Base-by-base conservation (phyloP, 257 asterid genomes). In the Scutellaria barbata region DNA sequence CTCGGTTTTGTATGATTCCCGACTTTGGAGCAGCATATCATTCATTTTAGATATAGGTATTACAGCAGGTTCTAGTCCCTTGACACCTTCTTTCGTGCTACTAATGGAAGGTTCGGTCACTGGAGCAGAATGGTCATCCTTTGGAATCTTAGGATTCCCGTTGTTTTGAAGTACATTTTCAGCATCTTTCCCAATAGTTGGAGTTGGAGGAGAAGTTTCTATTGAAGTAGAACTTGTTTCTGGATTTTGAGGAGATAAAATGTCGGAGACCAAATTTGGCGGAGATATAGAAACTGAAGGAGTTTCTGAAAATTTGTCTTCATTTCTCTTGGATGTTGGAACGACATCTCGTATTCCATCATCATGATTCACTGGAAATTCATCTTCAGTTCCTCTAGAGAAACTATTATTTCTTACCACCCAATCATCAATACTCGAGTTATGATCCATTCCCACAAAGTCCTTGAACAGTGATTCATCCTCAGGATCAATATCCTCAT, bases 1-100 rank as follows among this genome's bases (percentile, higher is more conserved):
- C 90, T 71, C 63, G 53, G 89, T 60, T 69, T 5, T 84, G 69
- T 75, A 81, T 6, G 92, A 82, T 61, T 75, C 71, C 61, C 18
- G 83, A 67, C 90, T 79, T 65, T 75, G 80, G 35, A 63, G 75
- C 68, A 86, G 78, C 90, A 88, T 76, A 53, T 79, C 78, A 12
- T 92, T 83, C 99, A 95, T 92, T 69, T 78, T 73, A 46, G 90
- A 78, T 80, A 95, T 66, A 22, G 95, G 68, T 51, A 87, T 82
- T 16, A 79, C 89, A 10, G 71, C 69, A 37, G 70, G 65, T 57
- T 50, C 67, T 8, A 66, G 76, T 50, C 39, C 46, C 60, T 76
- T 54, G 20, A 74, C 14, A 51, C 69, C 77, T 54, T 74, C 77
- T 54, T 74, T 77, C 37, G 39, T 35, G 25, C 20, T 63, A 5